Conservation (phyloP, 2,329 filamentous ascomycete genomes). For the Magnaporthiopsis incrustans region DNA sequence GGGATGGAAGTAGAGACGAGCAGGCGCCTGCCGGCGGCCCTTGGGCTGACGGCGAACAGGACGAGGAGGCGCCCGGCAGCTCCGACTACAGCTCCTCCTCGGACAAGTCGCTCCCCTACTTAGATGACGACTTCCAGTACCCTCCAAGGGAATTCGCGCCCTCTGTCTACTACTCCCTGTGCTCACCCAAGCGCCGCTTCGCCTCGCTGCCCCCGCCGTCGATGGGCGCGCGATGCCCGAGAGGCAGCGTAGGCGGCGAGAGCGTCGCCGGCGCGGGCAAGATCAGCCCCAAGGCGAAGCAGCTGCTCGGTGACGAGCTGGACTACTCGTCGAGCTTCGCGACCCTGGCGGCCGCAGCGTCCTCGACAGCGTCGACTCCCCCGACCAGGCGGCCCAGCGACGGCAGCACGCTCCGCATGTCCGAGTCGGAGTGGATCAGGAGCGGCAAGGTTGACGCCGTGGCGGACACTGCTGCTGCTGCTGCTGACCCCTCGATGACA, state of each 20-base stretch:
- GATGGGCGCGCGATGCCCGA: background rate
- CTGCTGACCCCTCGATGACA: background rate
- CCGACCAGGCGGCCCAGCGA: background rate
- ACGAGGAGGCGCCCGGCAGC: background rate
- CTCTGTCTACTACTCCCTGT: background rate
- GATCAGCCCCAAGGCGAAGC: constrained; percentile 6
- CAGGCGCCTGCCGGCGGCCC: background rate
- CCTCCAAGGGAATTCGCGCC: background rate
- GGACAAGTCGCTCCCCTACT: background rate
- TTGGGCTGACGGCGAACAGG: background rate
- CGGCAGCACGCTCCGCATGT: background rate
- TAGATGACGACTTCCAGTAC: background rate
- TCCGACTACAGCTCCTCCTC: background rate
- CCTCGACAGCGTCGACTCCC: background rate
- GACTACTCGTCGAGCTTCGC: constrained; percentile 4
- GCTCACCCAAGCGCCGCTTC: background rate
- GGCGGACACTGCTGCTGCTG: background rate
- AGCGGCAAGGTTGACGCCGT: background rate
- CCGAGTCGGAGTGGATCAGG: constrained; percentile 5
- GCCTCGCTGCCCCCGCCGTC: background rate
- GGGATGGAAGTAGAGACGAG: background rate
- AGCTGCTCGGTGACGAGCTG: constrained; percentile 5
- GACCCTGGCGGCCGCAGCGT: background rate
- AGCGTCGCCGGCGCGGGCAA: background rate
- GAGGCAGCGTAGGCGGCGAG: background rate